Evolutionary conservation across 163 green algal genomes (phyloP).

Genomic region (Scenedesmus sp.): DNA sequence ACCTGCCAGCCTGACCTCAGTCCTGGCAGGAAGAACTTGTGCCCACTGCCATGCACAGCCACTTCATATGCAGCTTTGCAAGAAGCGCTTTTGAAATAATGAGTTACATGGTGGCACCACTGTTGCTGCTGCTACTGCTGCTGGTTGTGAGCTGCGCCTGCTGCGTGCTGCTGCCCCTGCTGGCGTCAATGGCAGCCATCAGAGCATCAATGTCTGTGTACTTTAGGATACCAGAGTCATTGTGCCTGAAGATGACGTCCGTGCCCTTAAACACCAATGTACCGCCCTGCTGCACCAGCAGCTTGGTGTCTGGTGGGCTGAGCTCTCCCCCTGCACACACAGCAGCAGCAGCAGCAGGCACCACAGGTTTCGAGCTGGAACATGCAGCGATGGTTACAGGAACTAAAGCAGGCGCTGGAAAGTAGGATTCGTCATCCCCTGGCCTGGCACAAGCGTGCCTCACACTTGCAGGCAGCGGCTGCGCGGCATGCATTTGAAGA

Average conservation of each 20-base stretch:
- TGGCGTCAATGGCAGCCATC: constrained; percentile 36
- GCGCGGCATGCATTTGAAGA: too few species aligned
- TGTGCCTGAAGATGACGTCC: constrained; percentile 66
- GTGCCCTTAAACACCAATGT: constrained; percentile 77
- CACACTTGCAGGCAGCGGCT: too few species aligned
- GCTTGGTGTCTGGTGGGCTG: constrained; percentile 68
- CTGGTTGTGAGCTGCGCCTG: neutral
- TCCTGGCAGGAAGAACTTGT: too few species aligned
- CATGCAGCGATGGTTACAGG: neutral
- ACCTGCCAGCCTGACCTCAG: too few species aligned
- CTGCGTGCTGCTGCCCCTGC: neutral
- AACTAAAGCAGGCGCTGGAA: neutral
- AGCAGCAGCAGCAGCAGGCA: neutral
- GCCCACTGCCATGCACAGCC: too few species aligned
- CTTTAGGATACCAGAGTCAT: constrained; percentile 77
- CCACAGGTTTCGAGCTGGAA: neutral
- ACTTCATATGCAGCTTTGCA: too few species aligned
- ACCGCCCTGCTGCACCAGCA: constrained; percentile 89
- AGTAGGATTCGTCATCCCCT: neutral
- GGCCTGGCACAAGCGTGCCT: neutral
- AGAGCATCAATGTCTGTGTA: constrained; percentile 63
- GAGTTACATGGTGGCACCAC: neutral
- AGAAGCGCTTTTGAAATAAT: neutral
- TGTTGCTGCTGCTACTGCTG: neutral
- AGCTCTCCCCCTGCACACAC: constrained; percentile 76